Evolutionary conservation across 2,329 filamentous ascomycete species (phyloP).

Genomic region (Penicillium glabrum): DNA sequence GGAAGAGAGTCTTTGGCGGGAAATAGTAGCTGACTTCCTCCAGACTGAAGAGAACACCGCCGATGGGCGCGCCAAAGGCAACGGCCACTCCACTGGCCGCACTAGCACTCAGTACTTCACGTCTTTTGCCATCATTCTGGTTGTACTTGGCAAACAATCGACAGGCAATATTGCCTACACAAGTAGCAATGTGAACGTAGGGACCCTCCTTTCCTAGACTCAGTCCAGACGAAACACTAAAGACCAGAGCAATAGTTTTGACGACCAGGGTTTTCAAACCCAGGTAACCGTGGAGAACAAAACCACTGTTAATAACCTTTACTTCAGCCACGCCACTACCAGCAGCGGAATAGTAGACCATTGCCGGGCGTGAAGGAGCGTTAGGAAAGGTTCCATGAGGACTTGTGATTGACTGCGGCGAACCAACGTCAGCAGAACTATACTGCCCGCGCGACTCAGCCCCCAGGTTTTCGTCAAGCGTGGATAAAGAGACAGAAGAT

Average conservation of each 20-base stretch:
- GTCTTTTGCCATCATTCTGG: constrained; percentile 86
- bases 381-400: constrained; percentile 37
- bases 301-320: constrained; percentile 95
- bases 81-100: constrained; percentile 91
- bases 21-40: constrained; percentile 98
- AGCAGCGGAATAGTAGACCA: constrained; percentile 93
- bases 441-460: not conserved
- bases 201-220: constrained; percentile 94
- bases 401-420: constrained; percentile 41
- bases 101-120: constrained; percentile 89
- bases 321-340: constrained; percentile 97
- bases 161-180: constrained; percentile 91
- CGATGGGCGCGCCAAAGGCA: constrained; percentile 87
- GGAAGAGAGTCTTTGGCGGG: constrained; percentile 92
- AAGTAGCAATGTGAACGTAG: constrained; percentile 95
- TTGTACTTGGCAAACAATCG: constrained; percentile 95
- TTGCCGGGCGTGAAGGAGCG: constrained; percentile 57
- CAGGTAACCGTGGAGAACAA: constrained; percentile 93
- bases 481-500: constrained; percentile 80
- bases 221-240: constrained; percentile 89
- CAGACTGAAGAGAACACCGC: constrained; percentile 86
- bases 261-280: constrained; percentile 82
- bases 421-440: constrained; percentile 28
- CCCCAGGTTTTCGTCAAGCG: constrained; percentile 84
- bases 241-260: constrained; percentile 78